Base-by-base conservation (phyloP, 352 stramenopile species). In the Phytophthora kernoviae region DNA sequence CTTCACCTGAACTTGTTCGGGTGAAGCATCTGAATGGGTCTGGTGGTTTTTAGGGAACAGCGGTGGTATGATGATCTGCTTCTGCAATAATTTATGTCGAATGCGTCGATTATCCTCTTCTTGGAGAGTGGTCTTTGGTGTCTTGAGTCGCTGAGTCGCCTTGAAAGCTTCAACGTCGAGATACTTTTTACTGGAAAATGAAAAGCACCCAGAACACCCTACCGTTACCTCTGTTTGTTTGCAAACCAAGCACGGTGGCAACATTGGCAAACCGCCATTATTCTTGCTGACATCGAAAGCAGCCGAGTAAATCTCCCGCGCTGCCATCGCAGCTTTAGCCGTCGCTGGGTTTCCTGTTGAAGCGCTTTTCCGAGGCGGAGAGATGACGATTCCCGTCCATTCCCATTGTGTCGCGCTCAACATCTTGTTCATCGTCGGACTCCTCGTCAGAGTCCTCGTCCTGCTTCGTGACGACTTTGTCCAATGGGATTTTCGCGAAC, bases 191-290 rank as follows among this genome's bases (percentile, higher is more conserved):
- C 56, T 65, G 0, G 73, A 79, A 55, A 91, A 90, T 9, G 64
- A 49, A 65, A 91, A 92, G 43, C 82, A 92, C 1, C 85, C 82
- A 3, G 82, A 77, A 54, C 82, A 94, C 4, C 85, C 82, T 45
- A 65, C 33, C 14, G 71, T 75, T 7, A 30, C 33, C n/a, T 40
- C 27, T 5, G 52, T 39, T 44, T 66, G 54, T 42, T 76, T 73
- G 54, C 79, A 79, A 30, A 87, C 36, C 17, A 80, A 55, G 20
- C 81, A 79, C 1, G 39, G 22, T 39, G 32, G 33, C 4, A 11
- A 30, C 2, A 10, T 24, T 15, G 17, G 5, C 27, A 26, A 11
- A n/a, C 33, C 61, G n/a, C 14, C 32, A 37, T 20, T 36, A 8
- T 17, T 57, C 33, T 51, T 54, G 53, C 20, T 17, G 53, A 32